Evolutionary conservation across 768 basidiomycete genomes (phyloP), one percentile per base, ranked within the genome.

Genomic region (Podaxis carcinomalis): DNA sequence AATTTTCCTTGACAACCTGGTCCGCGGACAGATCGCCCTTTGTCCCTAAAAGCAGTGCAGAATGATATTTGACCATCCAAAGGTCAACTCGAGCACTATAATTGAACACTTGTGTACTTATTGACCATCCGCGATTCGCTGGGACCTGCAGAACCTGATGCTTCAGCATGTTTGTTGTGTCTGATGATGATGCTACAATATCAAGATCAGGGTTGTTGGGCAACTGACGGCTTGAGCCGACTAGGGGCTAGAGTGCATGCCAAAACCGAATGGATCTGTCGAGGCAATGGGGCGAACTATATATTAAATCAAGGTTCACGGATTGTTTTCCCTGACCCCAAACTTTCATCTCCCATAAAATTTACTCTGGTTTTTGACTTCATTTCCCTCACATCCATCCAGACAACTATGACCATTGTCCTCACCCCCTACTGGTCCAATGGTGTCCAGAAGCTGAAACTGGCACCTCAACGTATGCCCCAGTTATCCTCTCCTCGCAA

Each of bases 361-460:
- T 40, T 25, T 32, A 51, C 42, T 36, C 36, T 37, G 57, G 14
- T 59, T 44, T 55, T 60, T 53, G 27, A 56, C 61, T 47, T 57
- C 46, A 50, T 50, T 57, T 35, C 56, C 19, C 50, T 61, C 47
- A 36, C 57, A 19, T 11, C 49, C 35, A 28, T 35, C 52, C 25
- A 66, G 51, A 58, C 62, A 39, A 51, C 64, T 65, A 86, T 86
- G 85, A 84, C 85, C 5, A 76, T 85, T 64, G 71, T 84, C 52
- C 82, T 92, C 62, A 90, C 84, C 35, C 90, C 89, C 11, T 88
- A 87, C 77, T 88, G 82, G 83, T 73, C 75, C 36, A 82, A 89
- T 67, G 89, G 87, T 57, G 78, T 83, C 59, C 89, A 90, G 66
- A 89, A 82, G 72, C 82, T 92, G 68, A 89, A 82, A 69, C 68